phyloP scores from a whole-genome alignment of 148 eudicot genomes.

The Chenopodium quinoa region DNA sequence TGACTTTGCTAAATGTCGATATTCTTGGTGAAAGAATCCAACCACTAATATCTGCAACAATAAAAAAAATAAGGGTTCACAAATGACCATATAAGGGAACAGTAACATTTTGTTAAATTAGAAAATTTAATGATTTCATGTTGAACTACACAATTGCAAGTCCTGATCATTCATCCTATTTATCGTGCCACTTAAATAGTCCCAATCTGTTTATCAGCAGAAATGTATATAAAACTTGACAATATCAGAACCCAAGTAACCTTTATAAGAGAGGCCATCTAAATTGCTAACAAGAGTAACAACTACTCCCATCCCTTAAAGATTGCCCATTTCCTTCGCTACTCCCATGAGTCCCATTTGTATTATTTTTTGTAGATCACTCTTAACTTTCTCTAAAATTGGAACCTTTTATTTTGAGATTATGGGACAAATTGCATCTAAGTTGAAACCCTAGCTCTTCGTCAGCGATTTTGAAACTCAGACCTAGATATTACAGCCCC shows the following conservation, averaged over 20 bases:
- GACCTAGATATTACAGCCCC: too few species aligned
- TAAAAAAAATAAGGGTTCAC: background rate
- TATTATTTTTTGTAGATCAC: too few species aligned
- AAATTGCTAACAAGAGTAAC: background rate
- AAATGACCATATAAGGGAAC: background rate
- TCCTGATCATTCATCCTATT: background rate
- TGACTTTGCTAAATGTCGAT: constrained; percentile 48
- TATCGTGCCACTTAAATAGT: background rate
- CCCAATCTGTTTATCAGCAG: background rate
- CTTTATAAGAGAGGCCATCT: background rate
- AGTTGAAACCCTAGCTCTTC: too few species aligned
- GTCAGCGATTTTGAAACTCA: too few species aligned
- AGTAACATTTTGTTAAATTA: background rate
- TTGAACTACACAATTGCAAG: constrained; percentile 1
- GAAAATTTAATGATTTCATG: background rate
- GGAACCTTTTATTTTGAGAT: too few species aligned
- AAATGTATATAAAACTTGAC: background rate
- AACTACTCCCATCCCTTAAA: background rate
- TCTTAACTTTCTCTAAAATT: too few species aligned
- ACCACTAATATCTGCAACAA: constrained; percentile 74
- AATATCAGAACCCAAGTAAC: background rate
- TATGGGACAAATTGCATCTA: too few species aligned
- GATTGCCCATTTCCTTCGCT: too few species aligned
- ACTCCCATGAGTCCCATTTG: too few species aligned
- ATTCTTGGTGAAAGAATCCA: constrained; percentile 63